Conservation (phyloP, 306 rosid species). For the peach (Prunus persica) region DNA sequence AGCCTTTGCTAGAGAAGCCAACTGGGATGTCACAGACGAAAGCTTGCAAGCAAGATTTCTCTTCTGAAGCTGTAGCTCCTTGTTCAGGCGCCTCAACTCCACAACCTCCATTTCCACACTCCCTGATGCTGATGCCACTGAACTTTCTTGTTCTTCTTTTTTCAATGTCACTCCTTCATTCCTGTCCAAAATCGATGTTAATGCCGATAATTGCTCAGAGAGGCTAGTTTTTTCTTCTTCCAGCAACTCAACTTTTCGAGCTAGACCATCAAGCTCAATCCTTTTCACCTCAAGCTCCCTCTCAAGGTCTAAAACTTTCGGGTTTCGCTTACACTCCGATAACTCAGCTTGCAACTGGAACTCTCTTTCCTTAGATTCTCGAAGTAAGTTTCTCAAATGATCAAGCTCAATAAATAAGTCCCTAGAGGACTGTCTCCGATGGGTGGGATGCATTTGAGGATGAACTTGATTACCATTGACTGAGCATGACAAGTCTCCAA, state of each 20-base stretch:
- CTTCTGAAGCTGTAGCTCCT: constrained; percentile 93
- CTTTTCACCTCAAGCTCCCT: constrained; percentile 41
- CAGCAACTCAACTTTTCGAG: constrained; percentile 42
- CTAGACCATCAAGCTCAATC: constrained; percentile 53
- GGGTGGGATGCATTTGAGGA: constrained; percentile 59
- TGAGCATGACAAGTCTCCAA: constrained; percentile 73
- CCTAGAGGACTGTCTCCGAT: constrained; percentile 86
- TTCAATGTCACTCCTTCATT: constrained; percentile 34
- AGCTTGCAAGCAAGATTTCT: constrained; percentile 75
- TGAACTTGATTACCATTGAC: constrained; percentile 59
- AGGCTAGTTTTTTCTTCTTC: constrained; percentile 63
- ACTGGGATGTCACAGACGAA: constrained; percentile 60
- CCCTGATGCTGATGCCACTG: constrained; percentile 14
- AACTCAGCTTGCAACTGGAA: constrained; percentile 74
- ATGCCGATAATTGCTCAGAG: constrained; percentile 45
- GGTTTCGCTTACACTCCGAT: constrained; percentile 47
- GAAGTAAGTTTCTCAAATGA: constrained; percentile 70
- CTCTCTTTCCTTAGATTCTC: constrained; percentile 85
- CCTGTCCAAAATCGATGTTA: constrained; percentile 37
- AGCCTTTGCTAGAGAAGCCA: constrained; percentile 51
- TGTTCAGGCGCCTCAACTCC: constrained; percentile 80
- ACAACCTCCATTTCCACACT: constrained; percentile 79
- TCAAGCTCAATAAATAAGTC: constrained; percentile 88
- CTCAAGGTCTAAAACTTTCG: constrained; percentile 40
- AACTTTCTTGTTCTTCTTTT: constrained; percentile 32